Evolutionary conservation across 2,329 filamentous ascomycete species (phyloP), one percentile per base, ranked within the genome.

Genomic region (Penicillium sp.): DNA sequence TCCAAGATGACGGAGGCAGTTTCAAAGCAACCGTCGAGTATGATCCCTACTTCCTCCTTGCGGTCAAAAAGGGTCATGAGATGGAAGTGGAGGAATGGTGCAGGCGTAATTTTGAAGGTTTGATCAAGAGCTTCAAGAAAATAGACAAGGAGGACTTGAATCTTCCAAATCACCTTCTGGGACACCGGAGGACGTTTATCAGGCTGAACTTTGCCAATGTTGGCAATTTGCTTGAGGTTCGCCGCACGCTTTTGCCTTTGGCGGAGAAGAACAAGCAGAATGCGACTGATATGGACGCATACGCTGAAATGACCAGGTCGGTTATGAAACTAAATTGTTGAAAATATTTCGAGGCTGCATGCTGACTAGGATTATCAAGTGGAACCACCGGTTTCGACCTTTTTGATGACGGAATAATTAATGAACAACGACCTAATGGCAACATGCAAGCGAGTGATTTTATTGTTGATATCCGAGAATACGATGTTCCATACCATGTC

Each of bases 401-500:
- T 71, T 98, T 96, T 86, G 93, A 98, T 74, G 86, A 90, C 73
- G 90, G 93, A 84, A 84, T 90, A 84, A 85, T 89, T 77, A 85
- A 92, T 74, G 90, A 95, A 75, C 85, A 84, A 87, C 87, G 88
- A 84, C 81, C 83, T 79, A 92, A 88, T 80, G 84, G 84, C 74
- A 88, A 91, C 79, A 82, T 88, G 66, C 93, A 98, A 76, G 92
- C 93, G 57, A 96, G 92, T 82, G 93, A 98, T 82, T 97, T 89
- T 76, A 92, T 99, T 83, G 85, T 97, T 79, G 96, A 99, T 84
- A 96, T 99, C 74, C 88, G 95, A 82, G 95, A 99, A 81, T 99
- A 96, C 77, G 95, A 99, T 77, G 96, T 99, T 69, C 96, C 95
- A 63, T 99, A 99, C 81, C 95, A 99, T 81, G 95, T 99, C 72